Base-by-base conservation (phyloP, 2,329 filamentous ascomycete species). In the Aspergillus persii region DNA sequence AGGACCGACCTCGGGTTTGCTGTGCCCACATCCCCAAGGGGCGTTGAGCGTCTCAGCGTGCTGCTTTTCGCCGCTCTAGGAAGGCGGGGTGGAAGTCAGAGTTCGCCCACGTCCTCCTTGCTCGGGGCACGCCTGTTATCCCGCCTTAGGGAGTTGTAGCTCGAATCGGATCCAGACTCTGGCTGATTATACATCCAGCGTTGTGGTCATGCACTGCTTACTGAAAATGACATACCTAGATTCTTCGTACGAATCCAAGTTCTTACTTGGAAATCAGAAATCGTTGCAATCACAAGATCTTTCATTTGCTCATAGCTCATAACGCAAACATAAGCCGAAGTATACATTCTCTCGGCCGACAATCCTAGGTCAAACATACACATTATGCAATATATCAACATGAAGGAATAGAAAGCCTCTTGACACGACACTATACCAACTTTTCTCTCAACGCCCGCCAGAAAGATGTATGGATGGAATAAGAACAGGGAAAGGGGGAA, bases 241-340 rank as follows among this genome's bases (percentile, higher is more conserved):
- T 11, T 4, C 11, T 36, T 12, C 11, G 33, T 15, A 36, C 3
- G 9, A 36, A 4, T 15, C 5, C 11, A 15, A 36, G 18, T 23
- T 23, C 18, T 23, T 23, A 23, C 18, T 23, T 23, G 18, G 18
- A 23, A 23, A 23, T 23, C 18, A 23, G 18, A 11, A 36, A 4
- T 12, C 4, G 15, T 12, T 36, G 8, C 3, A 36, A n/a, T 41
- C 36, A 41, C 36, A 18, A 41, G 4, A 5, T 41, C 55, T 51
- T 52, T 50, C 54, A 58, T 56, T 31, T 56, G 56, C 54, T 63
- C 61, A 61, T 65, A 52, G 56, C 59, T 65, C 59, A 41, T 63
- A 58, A 60, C 44, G 62, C 52, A 63, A 49, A 46, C 18, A 26
- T 50, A 54, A 54, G 18, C 18, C 44, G 33, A 49, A 33, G 33